Conservation (phyloP, 768 basidiomycete genomes). For the Lactarius sanguifluus region DNA sequence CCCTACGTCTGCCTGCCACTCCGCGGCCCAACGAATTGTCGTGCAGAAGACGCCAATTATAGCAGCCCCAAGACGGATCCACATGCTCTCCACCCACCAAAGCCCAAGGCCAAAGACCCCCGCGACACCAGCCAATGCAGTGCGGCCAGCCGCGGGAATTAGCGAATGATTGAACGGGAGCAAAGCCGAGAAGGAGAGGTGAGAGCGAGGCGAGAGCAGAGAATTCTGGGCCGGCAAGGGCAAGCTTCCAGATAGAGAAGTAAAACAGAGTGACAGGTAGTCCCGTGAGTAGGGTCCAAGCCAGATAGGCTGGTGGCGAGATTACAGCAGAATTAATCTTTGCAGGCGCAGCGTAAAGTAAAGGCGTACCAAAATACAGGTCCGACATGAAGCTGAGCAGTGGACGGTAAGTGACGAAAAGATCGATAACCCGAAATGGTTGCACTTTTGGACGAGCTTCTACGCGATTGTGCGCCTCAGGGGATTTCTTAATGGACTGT, state of each 20-base stretch:
- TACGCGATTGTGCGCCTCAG: conserved; percentile 1
- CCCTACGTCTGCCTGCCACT: conserved; percentile 24
- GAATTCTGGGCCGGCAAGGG: conserved; percentile 78
- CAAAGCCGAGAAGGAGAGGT: conserved; percentile 56
- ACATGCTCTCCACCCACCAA: conserved; percentile 29
- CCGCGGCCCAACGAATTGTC: conserved; percentile 22
- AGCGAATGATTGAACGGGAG: conserved; percentile 38
- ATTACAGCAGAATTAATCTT: conserved; percentile 6
- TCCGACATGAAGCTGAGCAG: conserved; percentile 41
- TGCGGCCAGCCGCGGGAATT: conserved; percentile 19
- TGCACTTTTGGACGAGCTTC: conserved; percentile 9
- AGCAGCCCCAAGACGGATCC: conserved; percentile 25
- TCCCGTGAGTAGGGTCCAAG: conserved; percentile 81
- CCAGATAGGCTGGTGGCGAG: conserved; percentile 58
- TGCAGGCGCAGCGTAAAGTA: conserved; percentile 6
- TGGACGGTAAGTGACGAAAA: conserved; percentile 8
- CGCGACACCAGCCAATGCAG: conserved; percentile 14
- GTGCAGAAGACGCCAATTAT: conserved; percentile 25
- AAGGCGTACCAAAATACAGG: conserved; percentile 58
- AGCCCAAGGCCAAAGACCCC: conserved; percentile 23
- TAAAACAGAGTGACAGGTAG: conserved; percentile 83
- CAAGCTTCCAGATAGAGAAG: conserved; percentile 90
- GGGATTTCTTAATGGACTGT: not conserved
- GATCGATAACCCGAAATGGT: not conserved
- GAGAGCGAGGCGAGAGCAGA: conserved; percentile 71